Evolutionary conservation across 192 early-diverging fungal species (phyloP).

Genomic region (Paraglomus occultum): DNA sequence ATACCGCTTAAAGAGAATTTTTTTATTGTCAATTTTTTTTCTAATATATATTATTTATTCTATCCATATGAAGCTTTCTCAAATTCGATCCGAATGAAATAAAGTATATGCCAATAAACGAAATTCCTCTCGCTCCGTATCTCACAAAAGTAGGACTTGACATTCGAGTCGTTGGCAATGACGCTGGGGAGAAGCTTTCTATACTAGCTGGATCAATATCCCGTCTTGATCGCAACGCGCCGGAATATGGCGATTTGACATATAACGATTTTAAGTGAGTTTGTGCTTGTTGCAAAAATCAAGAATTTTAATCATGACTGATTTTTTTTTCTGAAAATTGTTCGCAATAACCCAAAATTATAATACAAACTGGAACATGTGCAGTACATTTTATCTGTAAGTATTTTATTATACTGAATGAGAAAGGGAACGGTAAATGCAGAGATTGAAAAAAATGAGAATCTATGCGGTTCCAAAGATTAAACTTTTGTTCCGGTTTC

Average conservation of each 20-base stretch:
- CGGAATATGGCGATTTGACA: constrained; percentile 76
- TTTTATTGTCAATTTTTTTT: not conserved
- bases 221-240: constrained; percentile 76
- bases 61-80: constrained; percentile 31
- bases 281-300: not conserved
- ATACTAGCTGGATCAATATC: constrained; percentile 83
- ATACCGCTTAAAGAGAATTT: not conserved
- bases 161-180: constrained; percentile 77
- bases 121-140: constrained; percentile 66
- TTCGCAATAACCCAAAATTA: no score
- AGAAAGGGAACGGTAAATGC: no score
- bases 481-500: constrained; percentile 30
- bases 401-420: no score
- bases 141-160: constrained; percentile 77
- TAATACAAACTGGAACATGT: no score
- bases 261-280: constrained; percentile 64
- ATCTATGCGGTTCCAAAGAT: not conserved
- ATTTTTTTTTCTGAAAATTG: not conserved
- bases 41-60: not conserved
- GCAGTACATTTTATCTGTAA: constrained; percentile 42
- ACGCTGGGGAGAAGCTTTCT: constrained; percentile 79
- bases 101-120: constrained; percentile 66
- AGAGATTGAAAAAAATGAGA: not conserved
- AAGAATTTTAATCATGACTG: not conserved
- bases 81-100: constrained; percentile 72